These are phyloP conservation scores for Paxillus rubicundulus DNA, from an alignment of 768 basidiomycete species.

Conservation along the genomic window DNA sequence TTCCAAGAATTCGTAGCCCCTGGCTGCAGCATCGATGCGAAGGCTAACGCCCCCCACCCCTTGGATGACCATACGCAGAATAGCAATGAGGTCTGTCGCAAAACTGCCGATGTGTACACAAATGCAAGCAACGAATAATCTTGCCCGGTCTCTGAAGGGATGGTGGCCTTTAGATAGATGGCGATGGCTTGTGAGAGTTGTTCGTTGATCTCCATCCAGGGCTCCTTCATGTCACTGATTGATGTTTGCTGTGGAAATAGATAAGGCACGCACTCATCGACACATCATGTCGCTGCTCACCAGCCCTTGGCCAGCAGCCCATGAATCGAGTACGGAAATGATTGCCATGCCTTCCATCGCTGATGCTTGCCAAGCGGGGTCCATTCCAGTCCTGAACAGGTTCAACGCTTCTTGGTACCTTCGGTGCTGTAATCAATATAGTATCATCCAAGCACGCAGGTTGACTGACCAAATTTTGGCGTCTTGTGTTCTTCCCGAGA, in stretches of 20 bases:
- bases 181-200: conserved; percentile 60
- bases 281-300: conserved; percentile 42
- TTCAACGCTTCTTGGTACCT: conserved; percentile 87
- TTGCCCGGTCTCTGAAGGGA: conserved; percentile 49
- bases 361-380: conserved; percentile 87
- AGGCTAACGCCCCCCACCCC: conserved; percentile 81
- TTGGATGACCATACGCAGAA: conserved; percentile 84
- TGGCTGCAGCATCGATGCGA: conserved; percentile 70
- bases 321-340: conserved; percentile 76
- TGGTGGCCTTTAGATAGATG: conserved; percentile 59
- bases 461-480: conserved; percentile 70
- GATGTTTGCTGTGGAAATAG: conserved; percentile 50
- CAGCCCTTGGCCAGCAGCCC: conserved; percentile 71
- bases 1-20: conserved; percentile 58
- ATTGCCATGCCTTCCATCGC: conserved; percentile 85
- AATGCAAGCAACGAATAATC: conserved; percentile 63
- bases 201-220: conserved; percentile 77
- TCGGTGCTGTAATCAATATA: conserved; percentile 20
- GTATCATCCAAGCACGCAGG: conserved; percentile 2
- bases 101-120: conserved; percentile 61
- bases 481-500: conserved; percentile 84
- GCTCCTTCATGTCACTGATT: conserved; percentile 51
- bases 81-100: conserved; percentile 72
- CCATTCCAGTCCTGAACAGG: conserved; percentile 70
- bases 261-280: conserved; percentile 1